Base-by-base conservation (phyloP, 2,329 filamentous ascomycete species). In the Colletotrichum truncatum region DNA sequence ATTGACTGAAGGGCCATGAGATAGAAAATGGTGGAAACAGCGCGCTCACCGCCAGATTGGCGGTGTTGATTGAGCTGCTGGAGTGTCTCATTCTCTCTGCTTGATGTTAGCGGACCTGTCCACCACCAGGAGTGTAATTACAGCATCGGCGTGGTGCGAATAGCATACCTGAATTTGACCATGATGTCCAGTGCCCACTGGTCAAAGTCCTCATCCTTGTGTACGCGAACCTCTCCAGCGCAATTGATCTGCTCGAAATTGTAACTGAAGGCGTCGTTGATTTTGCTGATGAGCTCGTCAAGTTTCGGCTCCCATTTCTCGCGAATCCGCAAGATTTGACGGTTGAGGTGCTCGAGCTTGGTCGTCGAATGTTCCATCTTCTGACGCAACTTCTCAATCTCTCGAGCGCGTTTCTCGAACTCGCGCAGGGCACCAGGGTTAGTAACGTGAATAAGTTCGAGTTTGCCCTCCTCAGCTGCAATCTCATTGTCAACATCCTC, bases 11-110 rank as follows among this genome's bases (percentile, higher is more conserved):
- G 87, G 5, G 96, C 93, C 94, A 99, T 98, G 61, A 99, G 93
- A 81, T 97, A 99, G 85, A 98, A 99, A 74, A 98, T 97, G 12
- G 96, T 99, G 21, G 93, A 97, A 21, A 99, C 95, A 23, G 96
- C 93, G 65, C 96, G 91, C 81, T 99, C 96, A 69, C 96, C 96
- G 72, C 96, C 96, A 2, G 95, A 98, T 77, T 99, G 96, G 6
- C 96, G 93, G 76, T 98, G 94, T 45, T 93, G 91, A 72, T 97
- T 92, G 23, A 99, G 89, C 28, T 94, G 84, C 67, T 95, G 93
- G 4, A 98, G 88, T 3, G 87, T 87, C 76, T 98, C 96, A 74
- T 90, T 88, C 74, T 95, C 91, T 57, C 90, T 91, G 76, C 69
- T n/a, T 23, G 11, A 21, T 34, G 52, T 66, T 10, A 66, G 63